Evolutionary conservation across 208 protist species (phyloP), one percentile per base, ranked within the genome.

Genomic region (Lotmaria passim): DNA sequence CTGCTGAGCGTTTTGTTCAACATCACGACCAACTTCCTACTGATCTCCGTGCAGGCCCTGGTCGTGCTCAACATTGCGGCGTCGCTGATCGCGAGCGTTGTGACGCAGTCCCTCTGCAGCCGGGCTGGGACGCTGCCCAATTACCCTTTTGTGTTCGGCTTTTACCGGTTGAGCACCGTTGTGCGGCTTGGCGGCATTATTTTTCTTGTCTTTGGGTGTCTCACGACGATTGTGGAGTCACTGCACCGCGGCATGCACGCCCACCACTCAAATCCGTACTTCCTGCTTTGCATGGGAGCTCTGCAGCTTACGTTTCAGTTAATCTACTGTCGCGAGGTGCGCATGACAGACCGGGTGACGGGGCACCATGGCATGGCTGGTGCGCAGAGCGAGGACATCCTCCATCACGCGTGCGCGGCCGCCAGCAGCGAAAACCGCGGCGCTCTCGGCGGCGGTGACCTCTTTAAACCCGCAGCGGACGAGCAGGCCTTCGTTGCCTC

Each of bases 161-260:
- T 88, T 12, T 72, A 76, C 19, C 70, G 86, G 3, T 53, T 95
- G 15, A 69, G 78, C 43, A 69, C 75, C 10, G 61, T 95, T 0
- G 57, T 95, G 15, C 81, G 81, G 2, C 75, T 92, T 30, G 80
- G 78, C 26, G 69, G 72, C 11, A 69, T 69, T 33, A 56, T 92
- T 24, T 93, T 91, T 55, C 63, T 93, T 12, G 50, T 85, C 24
- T 91, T 91, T 64, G 85, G 82, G 0, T 89, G 81, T 38, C 39
- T 91, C 15, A 81, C 81, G 0, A 75, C 79, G 21, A 39, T 95
- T 4, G 60, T 83, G 14, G 86, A 93, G 44, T 58, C 44, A 6
- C 34, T 90, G 5, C 87, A 93, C 44, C 64, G 73, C 36, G 60
- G 60, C 19, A 44, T 79, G 21, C 81, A 91, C 48, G 26, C 30